Percentiles rank a stretch among this genome's conserved stretches.
Conservation (phyloP, 1,139 yeast species). For the Pneumocystis canis region DNA sequence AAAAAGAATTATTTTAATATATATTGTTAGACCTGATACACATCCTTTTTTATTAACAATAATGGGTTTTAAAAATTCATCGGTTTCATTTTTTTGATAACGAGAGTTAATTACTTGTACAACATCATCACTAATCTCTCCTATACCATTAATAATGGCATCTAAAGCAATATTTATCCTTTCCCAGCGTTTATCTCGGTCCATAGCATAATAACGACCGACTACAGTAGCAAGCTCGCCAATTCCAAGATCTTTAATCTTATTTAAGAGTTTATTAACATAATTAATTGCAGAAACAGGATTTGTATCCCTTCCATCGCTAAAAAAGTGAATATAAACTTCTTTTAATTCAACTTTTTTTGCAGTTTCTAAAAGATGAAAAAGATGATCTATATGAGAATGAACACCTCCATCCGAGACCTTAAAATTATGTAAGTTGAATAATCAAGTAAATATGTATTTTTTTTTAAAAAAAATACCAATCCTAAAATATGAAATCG, state of each 20-base stretch:
- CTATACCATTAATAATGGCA: constrained; percentile 11
- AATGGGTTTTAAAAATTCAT: constrained; percentile 16
- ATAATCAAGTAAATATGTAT: not conserved
- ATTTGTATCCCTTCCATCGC: constrained; percentile 17
- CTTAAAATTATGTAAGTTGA: not conserved
- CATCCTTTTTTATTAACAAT: constrained; percentile 11
- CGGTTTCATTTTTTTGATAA: constrained; percentile 16
- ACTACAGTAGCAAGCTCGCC: constrained; percentile 17
- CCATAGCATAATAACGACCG: constrained; percentile 17
- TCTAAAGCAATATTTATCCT: constrained; percentile 16
- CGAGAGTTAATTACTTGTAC: constrained; percentile 11
- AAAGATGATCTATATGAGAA: constrained; percentile 17
- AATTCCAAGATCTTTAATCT: constrained; percentile 15
- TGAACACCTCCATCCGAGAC: constrained; percentile 17
- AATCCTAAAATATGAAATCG: constrained; percentile 16
- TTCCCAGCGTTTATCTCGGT: constrained; percentile 18
- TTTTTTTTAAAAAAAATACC: not conserved
- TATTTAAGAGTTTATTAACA: constrained; percentile 12
- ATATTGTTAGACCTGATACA: constrained; percentile 12
- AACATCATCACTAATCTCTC: constrained; percentile 11
- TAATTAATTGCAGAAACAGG: constrained; percentile 15
- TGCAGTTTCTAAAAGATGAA: constrained; percentile 14
- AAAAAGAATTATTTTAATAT: not conserved
- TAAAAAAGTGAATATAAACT: constrained; percentile 16
- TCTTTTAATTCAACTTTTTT: constrained; percentile 13